Evolutionary conservation across 306 rosid genomes (phyloP), one percentile per base, ranked within the genome.

Genomic region (Elaeagnus macrophylla): DNA sequence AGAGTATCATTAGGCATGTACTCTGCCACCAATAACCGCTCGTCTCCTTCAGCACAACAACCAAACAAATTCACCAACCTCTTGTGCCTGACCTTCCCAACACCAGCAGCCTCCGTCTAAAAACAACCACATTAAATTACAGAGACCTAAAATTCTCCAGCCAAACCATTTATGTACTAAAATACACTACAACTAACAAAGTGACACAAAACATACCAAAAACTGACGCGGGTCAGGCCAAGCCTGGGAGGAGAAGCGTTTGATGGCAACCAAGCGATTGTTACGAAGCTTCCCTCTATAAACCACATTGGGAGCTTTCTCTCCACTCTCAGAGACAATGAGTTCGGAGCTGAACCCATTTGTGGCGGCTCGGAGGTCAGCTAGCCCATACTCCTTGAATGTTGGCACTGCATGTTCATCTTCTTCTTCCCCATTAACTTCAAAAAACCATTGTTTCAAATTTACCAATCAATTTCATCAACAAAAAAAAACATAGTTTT

Each of bases 191-290:
- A 25, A 25, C 32, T 25, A 25, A 25, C 4, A 39, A 51, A 42
- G 43, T 7, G 36, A 54, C 61, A 20, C 1, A 19, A 47, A 44
- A 37, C 39, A 46, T 54, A 73, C 78, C 67, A 73, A 68, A 57
- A 67, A 73, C 39, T 73, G 78, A 25, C 62, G 66, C 25, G 78
- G 70, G 57, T 73, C 78, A 37, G 78, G 78, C 78, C 78, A 73
- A 45, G 78, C 62, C 13, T 19, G 70, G 63, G 57, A 67, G 16
- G 78, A 67, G 61, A 73, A 73, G 51, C 78, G 78, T 40, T 73
- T 73, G 52, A 73, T 37, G 51, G 78, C 78, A 17, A 67, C 70
- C 46, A 73, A 40, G 48, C 70, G 59, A 37, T 67, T 73, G 51
- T 58, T 73, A 6, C 70, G 66, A 53, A 73, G 70, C 78, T 67